phyloP scores from a whole-genome alignment of 1,284 basidiomycete genomes.

The Ceraceosorus bombacis region DNA sequence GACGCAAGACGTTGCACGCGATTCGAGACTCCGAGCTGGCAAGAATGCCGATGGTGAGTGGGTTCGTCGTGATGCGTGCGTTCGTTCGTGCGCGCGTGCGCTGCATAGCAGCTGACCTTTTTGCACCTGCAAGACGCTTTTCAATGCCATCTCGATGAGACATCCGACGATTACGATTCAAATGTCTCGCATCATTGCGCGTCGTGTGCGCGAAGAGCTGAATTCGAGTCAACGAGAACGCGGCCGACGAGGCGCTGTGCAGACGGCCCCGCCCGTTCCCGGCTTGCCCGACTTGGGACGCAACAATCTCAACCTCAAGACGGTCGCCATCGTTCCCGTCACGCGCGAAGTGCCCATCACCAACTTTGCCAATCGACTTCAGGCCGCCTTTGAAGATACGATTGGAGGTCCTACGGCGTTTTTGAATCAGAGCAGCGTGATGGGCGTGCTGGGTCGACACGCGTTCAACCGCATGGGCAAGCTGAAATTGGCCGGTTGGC shows the following conservation, averaged over 20 bases:
- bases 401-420: conserved; percentile 40
- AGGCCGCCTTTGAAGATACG: conserved; percentile 39
- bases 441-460: conserved; percentile 44
- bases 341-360: conserved; percentile 51
- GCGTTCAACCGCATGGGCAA: conserved; percentile 48
- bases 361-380: conserved; percentile 42
- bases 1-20: conserved; percentile 86
- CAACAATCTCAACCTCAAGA: conserved; percentile 86
- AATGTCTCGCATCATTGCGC: conserved; percentile 88
- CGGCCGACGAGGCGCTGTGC: conserved; percentile 3
- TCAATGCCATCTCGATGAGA: conserved; percentile 74
- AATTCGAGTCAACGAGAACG: conserved; percentile 19
- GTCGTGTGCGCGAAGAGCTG: conserved; percentile 76
- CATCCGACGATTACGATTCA: conserved; percentile 94
- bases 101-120: not conserved
- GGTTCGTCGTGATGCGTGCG: not conserved
- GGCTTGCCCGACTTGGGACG: conserved; percentile 53
- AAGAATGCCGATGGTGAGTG: conserved; percentile 68
- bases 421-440: conserved; percentile 43
- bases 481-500: conserved; percentile 46
- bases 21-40: conserved; percentile 98
- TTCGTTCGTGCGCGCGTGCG: not conserved
- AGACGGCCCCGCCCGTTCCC: conserved; percentile 24
- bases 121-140: conserved; percentile 58
- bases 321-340: conserved; percentile 66